Percentiles rank a stretch among this genome's conserved stretches.
Evolutionary conservation across 2,329 filamentous ascomycete genomes (phyloP).

Genomic region (Arthrobotrys entomopaga): DNA sequence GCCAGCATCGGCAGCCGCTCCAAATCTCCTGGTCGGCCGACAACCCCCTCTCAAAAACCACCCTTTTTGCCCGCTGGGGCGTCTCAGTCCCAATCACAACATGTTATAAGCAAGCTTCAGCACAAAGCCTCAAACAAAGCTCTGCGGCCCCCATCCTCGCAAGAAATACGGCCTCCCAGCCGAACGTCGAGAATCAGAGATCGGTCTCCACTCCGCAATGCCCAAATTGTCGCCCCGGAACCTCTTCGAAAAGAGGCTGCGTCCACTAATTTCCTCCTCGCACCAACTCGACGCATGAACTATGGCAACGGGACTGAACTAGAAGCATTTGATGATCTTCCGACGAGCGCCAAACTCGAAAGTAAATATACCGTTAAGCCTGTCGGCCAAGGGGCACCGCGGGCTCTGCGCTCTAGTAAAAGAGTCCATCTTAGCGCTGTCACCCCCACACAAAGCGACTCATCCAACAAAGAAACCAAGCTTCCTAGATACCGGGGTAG

Average conservation of each 20-base stretch:
- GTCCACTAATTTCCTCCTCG: slow-evolving; percentile 76
- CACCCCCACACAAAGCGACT: slow-evolving; percentile 73
- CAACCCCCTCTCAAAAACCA: slow-evolving; percentile 66
- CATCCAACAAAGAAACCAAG: slow-evolving; percentile 62
- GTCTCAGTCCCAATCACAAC: slow-evolving; percentile 79
- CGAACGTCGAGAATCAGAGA: slow-evolving; percentile 55
- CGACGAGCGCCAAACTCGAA: slow-evolving; percentile 83
- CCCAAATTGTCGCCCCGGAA: slow-evolving; percentile 57
- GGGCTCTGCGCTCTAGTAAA: slow-evolving; percentile 69
- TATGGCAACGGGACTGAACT: slow-evolving; percentile 95
- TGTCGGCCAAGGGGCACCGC: slow-evolving; percentile 73
- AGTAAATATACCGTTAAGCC: slow-evolving; percentile 85
- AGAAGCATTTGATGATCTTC: slow-evolving; percentile 92
- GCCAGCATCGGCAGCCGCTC: slow-evolving; percentile 64
- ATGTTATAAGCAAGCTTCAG: slow-evolving; percentile 76
- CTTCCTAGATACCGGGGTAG: slow-evolving; percentile 47
- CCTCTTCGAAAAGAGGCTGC: slow-evolving; percentile 64
- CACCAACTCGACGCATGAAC: slow-evolving; percentile 74
- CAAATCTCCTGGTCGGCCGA: slow-evolving; percentile 76
- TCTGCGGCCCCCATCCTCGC: slow-evolving; percentile 68
- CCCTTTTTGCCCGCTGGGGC: slow-evolving; percentile 84
- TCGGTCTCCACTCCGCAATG: slow-evolving; percentile 57
- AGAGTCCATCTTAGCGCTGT: slow-evolving; percentile 69
- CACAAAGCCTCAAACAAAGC: slow-evolving; percentile 76
- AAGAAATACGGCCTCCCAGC: slow-evolving; percentile 64